Base-by-base conservation (phyloP, 441 rosid species). In the Raphanus hybrid region DNA sequence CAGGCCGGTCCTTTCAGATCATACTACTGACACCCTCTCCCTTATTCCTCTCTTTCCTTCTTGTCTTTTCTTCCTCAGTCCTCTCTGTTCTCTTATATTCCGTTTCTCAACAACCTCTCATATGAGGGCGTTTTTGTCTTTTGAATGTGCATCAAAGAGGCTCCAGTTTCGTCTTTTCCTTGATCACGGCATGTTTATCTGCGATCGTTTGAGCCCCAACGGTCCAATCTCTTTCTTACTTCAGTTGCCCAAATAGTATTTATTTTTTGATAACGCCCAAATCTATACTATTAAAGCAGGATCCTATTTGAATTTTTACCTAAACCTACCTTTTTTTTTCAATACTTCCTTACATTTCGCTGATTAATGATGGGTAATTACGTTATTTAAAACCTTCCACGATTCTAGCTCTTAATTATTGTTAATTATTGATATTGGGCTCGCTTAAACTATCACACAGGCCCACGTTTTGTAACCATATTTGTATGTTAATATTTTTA, bases 1-100 rank as follows among this genome's bases (percentile, higher is more conserved):
- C 80, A 66, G 60, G 80, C 77, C 64, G 64, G 73, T 78, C 77
- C 64, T 72, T 23, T 73, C 74, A 61, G 73, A 78, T 78, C 81
- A 73, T 34, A 67, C 77, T 41, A 78, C 77, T 72, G 77, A 73
- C 81, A 67, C 65, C 64, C 64, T n/a, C 11, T 8, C 58, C 64
- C 73, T 73, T 66, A 41, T 71, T 71, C 74, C 48, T 61, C 65
- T 6, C 20, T 29, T 3, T 34, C 32, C 75, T 70, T 64, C 67
- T 64, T 66, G 69, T 72, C 77, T 50, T 66, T 78, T 67, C 69
- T 70, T 69, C 39, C 69, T 69, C 15, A 15, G 6, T 54, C 70
- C 16, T 39, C 69, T 75, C 58, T 69, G 15, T 63, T 63, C 48
- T 16, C 58, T 63, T 23, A 41, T 77, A 41, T 77, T 64, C 71